These are phyloP conservation scores for Teratosphaeria nubilosa DNA, from an alignment of 2,329 filamentous ascomycete genomes.

Conservation along the genomic window DNA sequence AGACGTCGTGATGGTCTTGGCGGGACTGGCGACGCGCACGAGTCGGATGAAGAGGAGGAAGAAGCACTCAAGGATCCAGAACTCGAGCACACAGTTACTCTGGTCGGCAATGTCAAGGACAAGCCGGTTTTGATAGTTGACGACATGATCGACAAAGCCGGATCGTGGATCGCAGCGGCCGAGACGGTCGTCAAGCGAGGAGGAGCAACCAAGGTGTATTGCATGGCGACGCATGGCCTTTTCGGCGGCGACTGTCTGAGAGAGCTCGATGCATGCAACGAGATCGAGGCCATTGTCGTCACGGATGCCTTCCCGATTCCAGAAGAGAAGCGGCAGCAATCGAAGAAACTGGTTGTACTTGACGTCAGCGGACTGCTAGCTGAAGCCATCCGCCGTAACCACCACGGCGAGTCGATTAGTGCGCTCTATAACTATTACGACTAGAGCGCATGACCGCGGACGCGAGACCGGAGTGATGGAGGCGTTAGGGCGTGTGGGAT, in stretches of 20 bases:
- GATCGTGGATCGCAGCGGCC: slow-evolving; percentile 93
- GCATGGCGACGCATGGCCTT: slow-evolving; percentile 91
- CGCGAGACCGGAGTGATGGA: neutral
- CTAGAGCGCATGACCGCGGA: slow-evolving; percentile 3
- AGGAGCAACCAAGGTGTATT: slow-evolving; percentile 86
- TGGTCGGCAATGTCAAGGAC: slow-evolving; percentile 89
- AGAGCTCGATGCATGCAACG: slow-evolving; percentile 83
- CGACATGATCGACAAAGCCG: slow-evolving; percentile 97
- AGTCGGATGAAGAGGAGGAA: slow-evolving; percentile 83
- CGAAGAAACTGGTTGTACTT: slow-evolving; percentile 77
- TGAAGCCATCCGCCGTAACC: slow-evolving; percentile 89
- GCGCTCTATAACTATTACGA: slow-evolving; percentile 39
- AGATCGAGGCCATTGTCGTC: slow-evolving; percentile 87
- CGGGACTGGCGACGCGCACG: slow-evolving; percentile 73
- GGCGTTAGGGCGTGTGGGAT: neutral
- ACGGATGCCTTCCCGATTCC: slow-evolving; percentile 95
- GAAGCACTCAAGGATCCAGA: slow-evolving; percentile 71
- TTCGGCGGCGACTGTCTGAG: slow-evolving; percentile 85
- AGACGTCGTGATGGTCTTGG: slow-evolving; percentile 49
- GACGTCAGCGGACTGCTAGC: slow-evolving; percentile 80
- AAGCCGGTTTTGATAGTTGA: slow-evolving; percentile 90
- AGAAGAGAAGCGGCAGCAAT: slow-evolving; percentile 57
- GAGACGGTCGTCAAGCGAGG: slow-evolving; percentile 94
- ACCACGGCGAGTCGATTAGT: slow-evolving; percentile 78
- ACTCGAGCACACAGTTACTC: slow-evolving; percentile 87